Percentiles rank a stretch among this genome's conserved stretches.
Conservation (phyloP, 495 filamentous ascomycete genomes). For the Cercophora newfieldiana region DNA sequence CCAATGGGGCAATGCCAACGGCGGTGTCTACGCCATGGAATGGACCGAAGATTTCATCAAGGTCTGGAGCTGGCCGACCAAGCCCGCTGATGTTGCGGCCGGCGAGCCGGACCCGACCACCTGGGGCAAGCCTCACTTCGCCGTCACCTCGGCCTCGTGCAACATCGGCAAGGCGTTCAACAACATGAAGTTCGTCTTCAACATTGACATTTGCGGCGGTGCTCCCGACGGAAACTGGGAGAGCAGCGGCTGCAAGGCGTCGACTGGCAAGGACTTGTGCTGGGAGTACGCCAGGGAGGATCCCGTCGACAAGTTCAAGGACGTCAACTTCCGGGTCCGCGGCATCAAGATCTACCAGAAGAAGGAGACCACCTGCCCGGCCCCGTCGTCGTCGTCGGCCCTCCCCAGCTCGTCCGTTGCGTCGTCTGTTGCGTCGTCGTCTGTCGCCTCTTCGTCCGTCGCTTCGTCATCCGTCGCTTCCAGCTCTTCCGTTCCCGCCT, state of each 20-base stretch:
- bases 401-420: conserved; percentile 38
- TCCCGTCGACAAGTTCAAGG: conserved; percentile 47
- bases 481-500: neutral
- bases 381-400: conserved; percentile 37
- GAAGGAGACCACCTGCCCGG: conserved; percentile 25
- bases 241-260: conserved; percentile 26
- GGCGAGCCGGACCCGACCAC: conserved; percentile 60
- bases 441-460: conserved; percentile 26
- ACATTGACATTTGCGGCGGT: conserved; percentile 52
- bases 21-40: conserved; percentile 74
- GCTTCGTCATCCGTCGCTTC: conserved; percentile 13
- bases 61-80: conserved; percentile 71
- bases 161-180: conserved; percentile 46
- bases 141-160: conserved; percentile 43
- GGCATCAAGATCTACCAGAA: conserved; percentile 42
- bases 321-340: conserved; percentile 54
- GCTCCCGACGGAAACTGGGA: conserved; percentile 38
- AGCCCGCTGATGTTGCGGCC: conserved; percentile 41
- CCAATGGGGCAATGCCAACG: conserved; percentile 60
- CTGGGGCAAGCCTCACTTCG: conserved; percentile 68
- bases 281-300: conserved; percentile 59
- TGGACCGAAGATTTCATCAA: conserved; percentile 65
- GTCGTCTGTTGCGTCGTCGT: conserved; percentile 45
- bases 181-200: conserved; percentile 48
- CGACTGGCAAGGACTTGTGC: conserved; percentile 43